Evolutionary conservation across 163 green algal genomes (phyloP), one percentile per base, ranked within the genome.

Genomic region (Scenedesmus sp.): DNA sequence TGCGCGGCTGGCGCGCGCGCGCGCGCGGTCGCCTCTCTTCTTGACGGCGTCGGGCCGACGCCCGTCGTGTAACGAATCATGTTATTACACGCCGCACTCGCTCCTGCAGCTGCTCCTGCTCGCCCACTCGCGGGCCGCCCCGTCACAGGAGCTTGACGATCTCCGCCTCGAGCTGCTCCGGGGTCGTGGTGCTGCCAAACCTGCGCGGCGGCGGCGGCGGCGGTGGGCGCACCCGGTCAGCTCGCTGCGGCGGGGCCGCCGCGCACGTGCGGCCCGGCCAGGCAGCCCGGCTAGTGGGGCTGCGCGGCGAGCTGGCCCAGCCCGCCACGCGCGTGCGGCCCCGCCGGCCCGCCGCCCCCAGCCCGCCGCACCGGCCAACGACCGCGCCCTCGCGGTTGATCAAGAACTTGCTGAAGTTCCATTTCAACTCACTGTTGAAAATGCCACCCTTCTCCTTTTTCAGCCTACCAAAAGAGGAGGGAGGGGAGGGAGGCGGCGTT

Each of bases 361-460:
- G n/a, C n/a, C 18, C 48, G 2, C 2, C 73, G 33, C 31, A 81
- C 65, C 88, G 75, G 64, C 83, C 83, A 9, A 91, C 85, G 18
- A 91, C 87, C 3, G 86, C 83, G 50, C 88, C 89, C 14, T 91
- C 64, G 65, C 82, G 82, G 80, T 93, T 80, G 2, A 93, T 72
- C 75, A 93, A 63, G 73, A 93, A 93, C 75, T 83, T 77, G 22
- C n/a, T 53, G 44, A 83, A 93, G 83, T 94, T 94, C 90, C 90
- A 94, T 72, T 92, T 92, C 47, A 93, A 86, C 63, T 93, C 89
- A 28, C 53, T 36, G 64, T 69, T 84, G 31, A 93, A 67, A 26
- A 93, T 50, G 26, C 85, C 86, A 33, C 84, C 86, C 81, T 93
- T 88, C 62, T 91, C 28, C 24, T 39, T 56, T 80, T 93, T 93